These are phyloP conservation scores for Chlorella variabilis DNA, from an alignment of 163 green algal species.

Conservation along the genomic window DNA sequence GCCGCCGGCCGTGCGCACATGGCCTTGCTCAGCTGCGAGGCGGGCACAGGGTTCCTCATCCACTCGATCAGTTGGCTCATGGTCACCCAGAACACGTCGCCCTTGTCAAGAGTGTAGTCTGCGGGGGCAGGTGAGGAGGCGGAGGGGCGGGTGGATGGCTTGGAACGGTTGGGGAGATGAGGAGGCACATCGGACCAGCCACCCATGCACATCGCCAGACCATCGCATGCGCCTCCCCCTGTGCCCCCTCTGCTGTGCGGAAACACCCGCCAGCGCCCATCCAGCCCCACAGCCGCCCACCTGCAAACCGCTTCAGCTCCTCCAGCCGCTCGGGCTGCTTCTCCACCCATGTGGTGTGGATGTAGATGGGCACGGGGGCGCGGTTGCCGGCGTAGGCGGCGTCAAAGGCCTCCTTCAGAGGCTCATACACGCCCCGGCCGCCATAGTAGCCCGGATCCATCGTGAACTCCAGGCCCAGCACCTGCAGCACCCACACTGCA, in stretches of 20 bases:
- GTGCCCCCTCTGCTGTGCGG: too few species aligned
- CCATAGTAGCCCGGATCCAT: conserved; percentile 31
- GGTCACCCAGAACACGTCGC: conserved; percentile 25
- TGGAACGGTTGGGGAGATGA: too few species aligned
- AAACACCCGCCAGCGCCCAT: too few species aligned
- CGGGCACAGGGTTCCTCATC: conserved; percentile 15
- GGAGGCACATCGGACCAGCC: too few species aligned
- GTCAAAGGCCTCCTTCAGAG: conserved; percentile 37
- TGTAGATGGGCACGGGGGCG: conserved; percentile 34
- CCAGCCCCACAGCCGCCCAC: not conserved
- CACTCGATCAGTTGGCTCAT: conserved; percentile 26
- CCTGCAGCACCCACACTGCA: conserved; percentile 21
- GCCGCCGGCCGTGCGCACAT: not conserved
- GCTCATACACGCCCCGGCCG: conserved; percentile 23
- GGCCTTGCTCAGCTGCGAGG: conserved; percentile 1
- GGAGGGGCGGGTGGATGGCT: too few species aligned
- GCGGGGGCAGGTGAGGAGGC: too few species aligned
- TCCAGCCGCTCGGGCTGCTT: conserved; percentile 1
- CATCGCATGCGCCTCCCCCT: too few species aligned
- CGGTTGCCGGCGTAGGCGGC: conserved; percentile 44
- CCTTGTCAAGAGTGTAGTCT: conserved; percentile 20
- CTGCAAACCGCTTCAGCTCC: conserved; percentile 15
- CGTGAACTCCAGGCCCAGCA: conserved; percentile 25
- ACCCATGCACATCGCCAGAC: too few species aligned
- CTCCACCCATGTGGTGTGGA: conserved; percentile 33